These are phyloP conservation scores for Backusella morwellensis DNA, from an alignment of 192 early-diverging fungal species.

Conservation along the genomic window DNA sequence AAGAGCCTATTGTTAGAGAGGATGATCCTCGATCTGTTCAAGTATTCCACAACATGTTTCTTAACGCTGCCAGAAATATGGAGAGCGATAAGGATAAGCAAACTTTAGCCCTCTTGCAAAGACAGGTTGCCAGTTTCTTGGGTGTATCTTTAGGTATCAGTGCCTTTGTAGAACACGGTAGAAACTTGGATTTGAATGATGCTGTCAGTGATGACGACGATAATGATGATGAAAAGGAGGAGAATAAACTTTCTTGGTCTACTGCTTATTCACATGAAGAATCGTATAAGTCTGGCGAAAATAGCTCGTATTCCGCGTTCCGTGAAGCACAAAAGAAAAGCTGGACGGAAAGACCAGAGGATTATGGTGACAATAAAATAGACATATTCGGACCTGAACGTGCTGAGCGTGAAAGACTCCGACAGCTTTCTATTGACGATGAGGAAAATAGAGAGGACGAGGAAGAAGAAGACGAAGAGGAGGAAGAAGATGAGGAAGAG, in stretches of 20 bases:
- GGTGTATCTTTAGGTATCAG: slow-evolving; percentile 13
- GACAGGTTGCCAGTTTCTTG: slow-evolving; percentile 20
- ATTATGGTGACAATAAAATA: background rate
- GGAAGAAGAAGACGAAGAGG: background rate
- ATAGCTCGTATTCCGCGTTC: background rate
- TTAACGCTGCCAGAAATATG: slow-evolving; percentile 12
- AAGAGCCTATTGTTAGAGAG: background rate
- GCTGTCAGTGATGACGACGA: background rate
- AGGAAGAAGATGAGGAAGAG: background rate
- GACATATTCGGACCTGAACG: background rate
- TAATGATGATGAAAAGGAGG: background rate
- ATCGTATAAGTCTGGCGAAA: background rate
- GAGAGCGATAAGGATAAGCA: slow-evolving; percentile 21
- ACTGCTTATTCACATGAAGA: background rate
- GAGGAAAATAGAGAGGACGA: slow-evolving; percentile 2
- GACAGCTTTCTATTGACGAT: background rate
- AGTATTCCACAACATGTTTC: slow-evolving; percentile 23
- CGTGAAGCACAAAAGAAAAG: slow-evolving; percentile 6
- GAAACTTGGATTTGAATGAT: background rate
- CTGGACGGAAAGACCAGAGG: background rate
- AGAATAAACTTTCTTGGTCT: slow-evolving; percentile 10
- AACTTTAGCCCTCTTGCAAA: slow-evolving; percentile 15
- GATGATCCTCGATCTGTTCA: slow-evolving; percentile 2
- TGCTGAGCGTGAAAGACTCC: slow-evolving; percentile 19
- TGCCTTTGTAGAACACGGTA: background rate